Evolutionary conservation across 2,329 filamentous ascomycete genomes (phyloP).

Genomic region (Colletotrichum trifolii): DNA sequence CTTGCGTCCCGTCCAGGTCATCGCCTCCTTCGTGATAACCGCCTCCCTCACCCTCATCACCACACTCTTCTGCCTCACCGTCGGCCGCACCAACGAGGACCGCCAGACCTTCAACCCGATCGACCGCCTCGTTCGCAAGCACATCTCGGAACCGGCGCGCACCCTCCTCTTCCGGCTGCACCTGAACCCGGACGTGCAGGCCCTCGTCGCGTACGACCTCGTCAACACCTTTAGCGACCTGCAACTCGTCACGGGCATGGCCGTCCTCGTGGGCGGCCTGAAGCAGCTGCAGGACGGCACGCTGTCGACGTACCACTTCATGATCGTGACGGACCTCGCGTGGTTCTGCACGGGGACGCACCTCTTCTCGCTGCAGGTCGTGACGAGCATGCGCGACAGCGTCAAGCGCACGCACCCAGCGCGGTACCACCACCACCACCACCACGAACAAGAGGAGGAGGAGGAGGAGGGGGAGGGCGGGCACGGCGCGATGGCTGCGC

Average conservation of each 20-base stretch:
- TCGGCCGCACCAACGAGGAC: slow-evolving; percentile 11
- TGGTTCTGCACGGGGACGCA: slow-evolving; percentile 42
- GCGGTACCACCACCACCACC: neutral
- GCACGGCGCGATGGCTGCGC: neutral
- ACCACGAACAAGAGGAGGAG: too few species aligned
- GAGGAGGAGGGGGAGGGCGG: too few species aligned
- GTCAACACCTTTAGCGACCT: slow-evolving; percentile 40
- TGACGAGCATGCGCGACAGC: slow-evolving; percentile 27
- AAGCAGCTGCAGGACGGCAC: slow-evolving; percentile 33
- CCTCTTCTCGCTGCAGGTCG: slow-evolving; percentile 37
- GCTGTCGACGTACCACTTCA: slow-evolving; percentile 41
- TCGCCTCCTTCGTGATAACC: slow-evolving; percentile 3
- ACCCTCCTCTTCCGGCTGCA: neutral
- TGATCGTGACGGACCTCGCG: slow-evolving; percentile 40
- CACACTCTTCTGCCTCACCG: slow-evolving; percentile 11
- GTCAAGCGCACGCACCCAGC: slow-evolving; percentile 26
- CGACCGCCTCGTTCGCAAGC: slow-evolving; percentile 11
- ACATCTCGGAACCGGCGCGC: slow-evolving; percentile 5
- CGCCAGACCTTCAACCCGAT: slow-evolving; percentile 23
- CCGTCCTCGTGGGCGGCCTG: slow-evolving; percentile 36
- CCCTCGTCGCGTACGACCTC: slow-evolving; percentile 35
- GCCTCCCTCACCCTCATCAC: slow-evolving; percentile 12
- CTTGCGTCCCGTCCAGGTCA: neutral
- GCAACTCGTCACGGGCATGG: slow-evolving; percentile 41
- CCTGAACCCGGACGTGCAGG: slow-evolving; percentile 9